Evolutionary conservation across 345 rosid genomes (phyloP), one percentile per base, ranked within the genome.

Genomic region (Cochlearia excelsa): DNA sequence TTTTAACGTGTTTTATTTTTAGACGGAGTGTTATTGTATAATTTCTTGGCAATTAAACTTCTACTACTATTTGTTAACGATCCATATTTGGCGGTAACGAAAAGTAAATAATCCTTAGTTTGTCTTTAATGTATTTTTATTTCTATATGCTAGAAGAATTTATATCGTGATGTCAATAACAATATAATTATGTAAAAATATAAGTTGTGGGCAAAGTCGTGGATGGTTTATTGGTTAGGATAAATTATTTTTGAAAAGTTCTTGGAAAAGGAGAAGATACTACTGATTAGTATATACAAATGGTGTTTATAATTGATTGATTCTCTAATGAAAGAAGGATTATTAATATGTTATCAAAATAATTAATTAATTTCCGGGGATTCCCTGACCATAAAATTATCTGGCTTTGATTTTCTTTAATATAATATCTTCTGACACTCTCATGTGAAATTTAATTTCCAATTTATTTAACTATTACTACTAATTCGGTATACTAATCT

Each of bases 131-230:
- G 6, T 1, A 5, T 35, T 3, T 35, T 44, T 44, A 1, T 44
- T 5, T 44, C 46, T 1, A 30, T 10, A 35, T 48, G 28, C 54
- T 48, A 11, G 48, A 61, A 16, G 26, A 26, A 16, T 39, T 35
- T 27, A 52, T 10, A 53, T 44, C 1, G 8, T 53, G 44, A 53
- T 54, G 34, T n/a, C 34, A 54, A 2, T 34, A 54, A 38, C 38
- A 38, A 39, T 4, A 40, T 4, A 6, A 55, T 28, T 11, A 9
- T 40, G 59, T 35, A 42, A 45, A 53, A 6, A 55, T 38, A 60
- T 26, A 50, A 65, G 37, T n/a, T 54, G 62, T 54, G 16, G 57
- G 54, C 46, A 28, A 69, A 61, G 73, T 54, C 73, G 40, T 69
- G 2, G 41, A 46, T 54, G 62, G n/a, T 46, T 51, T 44, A 48